Conservation (phyloP, 1,284 basidiomycete genomes). For the Cryptococcus hybrid region DNA sequence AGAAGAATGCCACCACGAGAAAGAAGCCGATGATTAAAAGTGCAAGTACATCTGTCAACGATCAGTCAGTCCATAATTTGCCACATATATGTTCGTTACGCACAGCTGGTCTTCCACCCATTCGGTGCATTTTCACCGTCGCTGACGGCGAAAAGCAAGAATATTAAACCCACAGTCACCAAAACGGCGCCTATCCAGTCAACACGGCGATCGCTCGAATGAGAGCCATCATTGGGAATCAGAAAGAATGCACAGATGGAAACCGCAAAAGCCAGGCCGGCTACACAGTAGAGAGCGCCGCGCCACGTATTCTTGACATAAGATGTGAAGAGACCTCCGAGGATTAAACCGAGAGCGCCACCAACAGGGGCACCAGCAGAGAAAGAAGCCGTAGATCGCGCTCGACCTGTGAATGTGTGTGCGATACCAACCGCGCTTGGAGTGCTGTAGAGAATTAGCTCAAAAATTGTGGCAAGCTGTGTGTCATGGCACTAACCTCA, state of each 20-base stretch:
- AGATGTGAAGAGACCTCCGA: slow-evolving; percentile 71
- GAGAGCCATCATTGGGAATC: slow-evolving; percentile 56
- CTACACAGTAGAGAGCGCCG: slow-evolving; percentile 57
- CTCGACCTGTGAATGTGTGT: slow-evolving; percentile 41
- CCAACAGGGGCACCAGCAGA: slow-evolving; percentile 73
- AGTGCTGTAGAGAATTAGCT: slow-evolving; percentile 18
- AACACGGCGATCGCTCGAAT: slow-evolving; percentile 58
- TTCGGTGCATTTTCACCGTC: slow-evolving; percentile 67
- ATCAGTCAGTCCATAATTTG: background rate
- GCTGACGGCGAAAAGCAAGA: slow-evolving; percentile 75
- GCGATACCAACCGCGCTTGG: slow-evolving; percentile 34
- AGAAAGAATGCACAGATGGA: slow-evolving; percentile 56
- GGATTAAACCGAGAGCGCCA: slow-evolving; percentile 62
- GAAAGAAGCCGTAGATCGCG: slow-evolving; percentile 59
- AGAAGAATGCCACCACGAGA: slow-evolving; percentile 60
- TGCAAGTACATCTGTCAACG: slow-evolving; percentile 55
- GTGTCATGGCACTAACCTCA: slow-evolving; percentile 18
- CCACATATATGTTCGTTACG: slow-evolving; percentile 49
- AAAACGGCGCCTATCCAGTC: slow-evolving; percentile 81
- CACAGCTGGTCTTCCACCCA: slow-evolving; percentile 73
- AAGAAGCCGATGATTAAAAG: slow-evolving; percentile 64
- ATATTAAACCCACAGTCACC: slow-evolving; percentile 66
- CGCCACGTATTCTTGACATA: slow-evolving; percentile 61
- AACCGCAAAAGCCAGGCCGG: slow-evolving; percentile 58
- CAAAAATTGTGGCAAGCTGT: background rate